Evolutionary conservation across 2,329 filamentous ascomycete genomes (phyloP).

Genomic region (Teratosphaeriaceae sp.): DNA sequence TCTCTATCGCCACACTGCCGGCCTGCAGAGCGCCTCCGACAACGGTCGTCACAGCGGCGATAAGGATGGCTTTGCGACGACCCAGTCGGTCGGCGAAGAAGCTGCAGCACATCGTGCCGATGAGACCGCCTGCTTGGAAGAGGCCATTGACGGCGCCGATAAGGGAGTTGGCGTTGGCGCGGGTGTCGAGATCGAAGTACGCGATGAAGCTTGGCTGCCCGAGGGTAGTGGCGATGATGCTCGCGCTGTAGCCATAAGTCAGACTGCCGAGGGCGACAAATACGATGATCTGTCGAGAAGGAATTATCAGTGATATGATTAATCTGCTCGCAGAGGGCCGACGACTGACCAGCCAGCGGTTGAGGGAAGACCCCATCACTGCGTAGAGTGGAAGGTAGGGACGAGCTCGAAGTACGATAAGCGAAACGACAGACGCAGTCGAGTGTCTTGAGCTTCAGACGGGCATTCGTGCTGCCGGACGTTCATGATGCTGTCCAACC

Average conservation of each 20-base stretch:
- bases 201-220: conserved; percentile 2
- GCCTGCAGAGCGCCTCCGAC: conserved; percentile 9
- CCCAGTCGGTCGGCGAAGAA: conserved; percentile 7
- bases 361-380: too few relatives aligned
- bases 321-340: too few relatives aligned
- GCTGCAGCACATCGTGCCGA: conserved; percentile 7
- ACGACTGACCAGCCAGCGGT: too few relatives aligned
- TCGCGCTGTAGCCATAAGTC: conserved; percentile 6
- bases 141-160: conserved; percentile 8
- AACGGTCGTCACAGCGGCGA: conserved; percentile 6
- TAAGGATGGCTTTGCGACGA: conserved; percentile 9
- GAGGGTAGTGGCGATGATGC: not conserved
- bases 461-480: too few relatives aligned
- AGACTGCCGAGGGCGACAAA: conserved; percentile 7
- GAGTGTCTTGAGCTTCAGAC: too few relatives aligned
- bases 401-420: too few relatives aligned
- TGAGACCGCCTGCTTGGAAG: conserved; percentile 9
- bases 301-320: too few relatives aligned
- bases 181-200: conserved; percentile 1
- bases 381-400: too few relatives aligned
- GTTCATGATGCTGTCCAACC: too few relatives aligned
- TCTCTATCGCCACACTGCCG: conserved; percentile 7
- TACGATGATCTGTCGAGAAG: conserved; percentile 1
- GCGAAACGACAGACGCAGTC: too few relatives aligned
- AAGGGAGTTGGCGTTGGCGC: not conserved